A percentile compares a stretch with the other conserved stretches of the same genome.
Conservation (phyloP, 306 rosid species). For the Benincasa hispida region DNA sequence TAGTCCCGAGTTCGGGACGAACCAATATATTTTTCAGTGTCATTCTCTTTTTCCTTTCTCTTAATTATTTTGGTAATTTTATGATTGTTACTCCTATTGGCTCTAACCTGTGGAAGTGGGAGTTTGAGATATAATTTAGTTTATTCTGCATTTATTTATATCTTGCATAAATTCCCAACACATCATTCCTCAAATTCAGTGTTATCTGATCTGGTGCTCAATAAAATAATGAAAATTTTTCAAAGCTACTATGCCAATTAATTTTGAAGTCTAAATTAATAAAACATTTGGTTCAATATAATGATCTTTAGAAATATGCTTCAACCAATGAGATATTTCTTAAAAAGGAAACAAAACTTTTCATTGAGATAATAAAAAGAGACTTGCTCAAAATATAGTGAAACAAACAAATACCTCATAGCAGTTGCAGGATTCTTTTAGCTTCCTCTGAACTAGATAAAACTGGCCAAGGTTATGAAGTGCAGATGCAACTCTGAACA, state of each 20-base stretch:
- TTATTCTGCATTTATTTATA: too few species aligned
- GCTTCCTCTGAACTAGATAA: conserved; percentile 53
- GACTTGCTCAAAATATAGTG: too few species aligned
- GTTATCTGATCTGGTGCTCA: background rate
- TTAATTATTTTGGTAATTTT: too few species aligned
- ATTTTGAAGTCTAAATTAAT: background rate
- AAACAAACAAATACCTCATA: conserved; percentile 42
- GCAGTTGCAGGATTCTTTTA: conserved; percentile 51
- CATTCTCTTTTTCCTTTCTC: too few species aligned
- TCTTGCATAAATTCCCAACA: too few species aligned
- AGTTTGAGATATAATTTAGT: too few species aligned
- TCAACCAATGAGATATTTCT: background rate
- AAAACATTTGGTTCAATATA: background rate
- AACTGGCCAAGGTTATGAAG: conserved; percentile 84
- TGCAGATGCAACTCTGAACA: conserved; percentile 62
- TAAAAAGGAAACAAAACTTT: too few species aligned
- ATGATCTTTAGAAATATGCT: background rate
- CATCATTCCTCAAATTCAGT: background rate
- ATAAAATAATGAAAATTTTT: background rate
- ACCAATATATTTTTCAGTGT: too few species aligned
- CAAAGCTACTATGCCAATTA: background rate
- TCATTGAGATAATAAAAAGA: too few species aligned
- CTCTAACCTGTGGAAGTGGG: too few species aligned
- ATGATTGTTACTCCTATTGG: too few species aligned
- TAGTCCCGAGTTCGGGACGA: too few species aligned